Evolutionary conservation across 2,329 filamentous ascomycete species (phyloP).

Genomic region (Beauveria brongniartii): DNA sequence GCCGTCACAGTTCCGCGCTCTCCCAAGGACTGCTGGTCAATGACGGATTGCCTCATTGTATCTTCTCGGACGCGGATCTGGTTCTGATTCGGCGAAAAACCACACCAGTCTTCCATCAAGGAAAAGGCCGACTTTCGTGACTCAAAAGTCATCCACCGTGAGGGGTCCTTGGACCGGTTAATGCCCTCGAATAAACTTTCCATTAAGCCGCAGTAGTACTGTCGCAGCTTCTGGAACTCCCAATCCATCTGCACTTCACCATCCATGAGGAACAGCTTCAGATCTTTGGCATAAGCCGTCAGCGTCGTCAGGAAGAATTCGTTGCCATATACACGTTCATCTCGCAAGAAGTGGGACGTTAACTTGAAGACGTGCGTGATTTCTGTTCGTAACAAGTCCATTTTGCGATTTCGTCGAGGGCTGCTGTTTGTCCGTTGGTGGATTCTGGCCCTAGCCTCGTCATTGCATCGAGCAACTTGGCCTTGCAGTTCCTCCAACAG

Average conservation of each 20-base stretch:
- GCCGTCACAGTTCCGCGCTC: slow-evolving; percentile 75
- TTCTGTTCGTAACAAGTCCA: slow-evolving; percentile 82
- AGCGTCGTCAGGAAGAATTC: slow-evolving; percentile 89
- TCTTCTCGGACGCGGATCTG: slow-evolving; percentile 79
- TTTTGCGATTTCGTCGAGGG: slow-evolving; percentile 71
- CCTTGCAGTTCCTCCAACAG: slow-evolving; percentile 84
- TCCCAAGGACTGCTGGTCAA: slow-evolving; percentile 68
- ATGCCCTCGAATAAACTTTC: slow-evolving; percentile 91
- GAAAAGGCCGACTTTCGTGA: slow-evolving; percentile 91
- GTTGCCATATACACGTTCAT: slow-evolving; percentile 70
- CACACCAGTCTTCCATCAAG: slow-evolving; percentile 98
- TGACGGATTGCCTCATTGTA: slow-evolving; percentile 75
- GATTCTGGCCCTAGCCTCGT: slow-evolving; percentile 78
- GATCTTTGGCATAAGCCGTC: slow-evolving; percentile 79
- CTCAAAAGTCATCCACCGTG: slow-evolving; percentile 96
- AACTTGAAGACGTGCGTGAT: slow-evolving; percentile 95
- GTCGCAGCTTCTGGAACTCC: slow-evolving; percentile 84
- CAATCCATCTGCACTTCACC: slow-evolving; percentile 90
- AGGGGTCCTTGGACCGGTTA: slow-evolving; percentile 73
- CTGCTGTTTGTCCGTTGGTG: slow-evolving; percentile 82
- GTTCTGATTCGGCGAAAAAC: slow-evolving; percentile 83
- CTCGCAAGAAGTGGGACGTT: slow-evolving; percentile 79
- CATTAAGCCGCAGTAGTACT: slow-evolving; percentile 89
- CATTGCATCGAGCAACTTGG: slow-evolving; percentile 76
- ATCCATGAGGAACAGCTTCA: slow-evolving; percentile 92